These are phyloP conservation scores for Chiua virens DNA, from an alignment of 768 basidiomycete species.

Conservation along the genomic window DNA sequence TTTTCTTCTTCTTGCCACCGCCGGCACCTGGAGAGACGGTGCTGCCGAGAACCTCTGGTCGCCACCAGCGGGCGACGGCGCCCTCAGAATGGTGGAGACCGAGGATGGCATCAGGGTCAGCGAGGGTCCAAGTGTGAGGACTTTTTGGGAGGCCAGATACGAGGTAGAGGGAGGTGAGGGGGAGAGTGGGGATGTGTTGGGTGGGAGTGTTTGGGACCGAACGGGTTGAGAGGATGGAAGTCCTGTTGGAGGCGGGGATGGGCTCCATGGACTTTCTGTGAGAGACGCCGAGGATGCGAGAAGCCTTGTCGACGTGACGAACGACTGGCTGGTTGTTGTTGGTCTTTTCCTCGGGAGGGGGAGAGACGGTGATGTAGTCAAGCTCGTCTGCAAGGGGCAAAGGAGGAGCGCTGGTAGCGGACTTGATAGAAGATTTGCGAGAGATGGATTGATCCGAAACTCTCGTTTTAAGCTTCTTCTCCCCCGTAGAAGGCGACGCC, in stretches of 20 bases:
- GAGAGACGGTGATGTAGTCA: constrained; percentile 64
- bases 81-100: constrained; percentile 82
- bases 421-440: too few relatives aligned
- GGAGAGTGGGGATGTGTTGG: constrained; percentile 68
- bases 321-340: constrained; percentile 33
- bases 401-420: too few relatives aligned
- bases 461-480: constrained; percentile 47
- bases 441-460: constrained; percentile 50
- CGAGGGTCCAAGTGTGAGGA: constrained; percentile 87
- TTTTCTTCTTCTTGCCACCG: constrained; percentile 71
- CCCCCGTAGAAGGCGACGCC: constrained; percentile 31
- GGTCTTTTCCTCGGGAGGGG: constrained; percentile 26
- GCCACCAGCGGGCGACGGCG: constrained; percentile 87
- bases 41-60: constrained; percentile 87
- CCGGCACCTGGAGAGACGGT: constrained; percentile 84
- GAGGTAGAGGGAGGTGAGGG: constrained; percentile 82
- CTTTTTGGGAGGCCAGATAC: constrained; percentile 88
- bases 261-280: constrained; percentile 84
- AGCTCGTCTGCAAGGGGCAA: constrained; percentile 60
- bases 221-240: constrained; percentile 74
- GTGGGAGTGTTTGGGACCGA: constrained; percentile 44
- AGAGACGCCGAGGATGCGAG: constrained; percentile 71
- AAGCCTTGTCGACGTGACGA: constrained; percentile 67
- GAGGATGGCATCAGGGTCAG: constrained; percentile 78
- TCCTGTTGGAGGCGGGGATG: constrained; percentile 74